Conservation (phyloP, 371 early-diverging fungal species). For the Mucor racemosus region DNA sequence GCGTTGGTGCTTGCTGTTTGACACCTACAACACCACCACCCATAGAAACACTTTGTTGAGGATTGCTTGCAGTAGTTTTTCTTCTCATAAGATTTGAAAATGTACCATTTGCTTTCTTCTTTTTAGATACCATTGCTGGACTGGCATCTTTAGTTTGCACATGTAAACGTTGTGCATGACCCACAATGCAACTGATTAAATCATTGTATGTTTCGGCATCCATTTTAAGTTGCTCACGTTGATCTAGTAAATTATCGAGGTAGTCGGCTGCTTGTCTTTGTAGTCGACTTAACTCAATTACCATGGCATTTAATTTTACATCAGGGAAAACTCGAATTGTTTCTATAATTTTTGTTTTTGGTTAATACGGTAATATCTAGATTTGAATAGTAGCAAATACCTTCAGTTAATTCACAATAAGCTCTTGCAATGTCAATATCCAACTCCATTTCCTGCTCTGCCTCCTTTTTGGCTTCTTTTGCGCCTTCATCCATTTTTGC, state of each 20-base stretch:
- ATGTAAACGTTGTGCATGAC: constrained; percentile 65
- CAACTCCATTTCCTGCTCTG: constrained; percentile 50
- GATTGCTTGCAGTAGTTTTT: constrained; percentile 28
- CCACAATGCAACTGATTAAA: constrained; percentile 82
- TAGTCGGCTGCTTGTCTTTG: constrained; percentile 67
- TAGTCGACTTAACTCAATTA: constrained; percentile 53
- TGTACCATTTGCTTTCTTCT: constrained; percentile 40
- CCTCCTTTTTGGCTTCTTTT: constrained; percentile 26
- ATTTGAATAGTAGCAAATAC: constrained; percentile 18
- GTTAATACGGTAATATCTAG: background rate
- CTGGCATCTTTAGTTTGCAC: constrained; percentile 55
- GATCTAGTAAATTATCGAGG: constrained; percentile 75
- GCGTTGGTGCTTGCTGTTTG: constrained; percentile 31
- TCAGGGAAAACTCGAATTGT: constrained; percentile 63
- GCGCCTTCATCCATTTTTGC: constrained; percentile 24
- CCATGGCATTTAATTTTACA: constrained; percentile 62
- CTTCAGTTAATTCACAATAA: constrained; percentile 58
- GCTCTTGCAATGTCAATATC: constrained; percentile 59
- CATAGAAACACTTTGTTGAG: constrained; percentile 43
- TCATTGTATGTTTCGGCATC: constrained; percentile 89
- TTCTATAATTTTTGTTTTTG: constrained; percentile 36
- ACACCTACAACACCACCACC: constrained; percentile 58
- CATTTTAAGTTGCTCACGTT: constrained; percentile 84
- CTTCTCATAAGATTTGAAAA: constrained; percentile 36
- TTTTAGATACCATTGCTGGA: constrained; percentile 56